Conservation (phyloP, 306 rosid species). For the Cicer yamashitae region DNA sequence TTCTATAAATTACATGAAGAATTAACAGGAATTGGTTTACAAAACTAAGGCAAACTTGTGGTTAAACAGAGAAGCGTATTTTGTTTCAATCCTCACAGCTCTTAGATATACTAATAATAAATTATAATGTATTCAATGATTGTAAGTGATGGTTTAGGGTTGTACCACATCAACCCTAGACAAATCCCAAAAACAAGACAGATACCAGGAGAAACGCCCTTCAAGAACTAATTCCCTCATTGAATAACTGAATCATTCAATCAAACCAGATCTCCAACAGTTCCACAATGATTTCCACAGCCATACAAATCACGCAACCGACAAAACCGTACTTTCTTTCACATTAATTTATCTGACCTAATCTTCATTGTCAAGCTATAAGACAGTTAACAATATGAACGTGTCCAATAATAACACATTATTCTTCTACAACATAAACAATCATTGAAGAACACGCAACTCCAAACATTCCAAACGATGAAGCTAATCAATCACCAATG, state of each 20-base stretch:
- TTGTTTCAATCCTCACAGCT: background rate
- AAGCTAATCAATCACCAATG: constrained; percentile 14
- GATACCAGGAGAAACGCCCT: background rate
- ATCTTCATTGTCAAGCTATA: background rate
- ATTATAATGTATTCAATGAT: background rate
- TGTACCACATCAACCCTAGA: background rate
- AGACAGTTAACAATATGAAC: constrained; percentile 5
- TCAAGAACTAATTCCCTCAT: constrained; percentile 7
- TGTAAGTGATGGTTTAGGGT: background rate
- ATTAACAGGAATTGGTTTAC: background rate
- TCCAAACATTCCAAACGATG: constrained; percentile 5
- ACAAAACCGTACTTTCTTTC: constrained; percentile 4
- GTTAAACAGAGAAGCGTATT: background rate
- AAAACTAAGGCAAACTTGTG: background rate
- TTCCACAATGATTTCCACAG: background rate
- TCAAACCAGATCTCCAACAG: constrained; percentile 11
- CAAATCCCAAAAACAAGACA: background rate
- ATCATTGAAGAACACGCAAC: background rate
- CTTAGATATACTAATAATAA: background rate
- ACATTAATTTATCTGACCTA: constrained; percentile 11
- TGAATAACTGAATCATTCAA: constrained; percentile 10
- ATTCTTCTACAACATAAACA: constrained; percentile 22
- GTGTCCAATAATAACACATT: background rate
- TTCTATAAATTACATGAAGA: background rate
- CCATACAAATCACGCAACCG: constrained; percentile 18